Conservation (phyloP, 2,329 filamentous ascomycete species). For the Macrophomina phaseolina region DNA sequence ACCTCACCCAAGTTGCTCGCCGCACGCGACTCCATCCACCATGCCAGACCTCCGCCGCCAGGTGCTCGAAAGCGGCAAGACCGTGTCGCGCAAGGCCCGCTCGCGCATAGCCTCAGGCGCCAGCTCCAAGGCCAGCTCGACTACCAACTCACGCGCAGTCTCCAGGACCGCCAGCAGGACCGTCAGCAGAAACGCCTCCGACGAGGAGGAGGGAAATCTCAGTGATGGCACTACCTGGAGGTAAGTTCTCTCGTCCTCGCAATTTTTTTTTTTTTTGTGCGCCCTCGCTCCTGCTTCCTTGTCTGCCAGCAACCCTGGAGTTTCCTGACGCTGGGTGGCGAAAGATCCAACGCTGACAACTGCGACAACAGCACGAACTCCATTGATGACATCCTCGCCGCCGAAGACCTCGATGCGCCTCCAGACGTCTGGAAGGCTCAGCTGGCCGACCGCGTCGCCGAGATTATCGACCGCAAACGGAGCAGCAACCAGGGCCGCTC, state of each 20-base stretch:
- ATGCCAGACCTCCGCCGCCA: conserved; percentile 72
- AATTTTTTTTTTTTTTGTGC: background rate
- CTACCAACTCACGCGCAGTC: conserved; percentile 61
- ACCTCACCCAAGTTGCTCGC: conserved; percentile 24
- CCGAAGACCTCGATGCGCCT: conserved; percentile 57
- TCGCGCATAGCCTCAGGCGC: conserved; percentile 62
- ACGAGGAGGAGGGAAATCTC: conserved; percentile 66
- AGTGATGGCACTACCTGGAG: conserved; percentile 66
- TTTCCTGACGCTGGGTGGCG: background rate
- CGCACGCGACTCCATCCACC: background rate
- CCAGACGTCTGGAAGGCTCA: conserved; percentile 65
- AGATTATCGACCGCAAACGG: conserved; percentile 78
- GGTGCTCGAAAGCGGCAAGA: conserved; percentile 75
- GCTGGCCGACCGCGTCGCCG: conserved; percentile 69
- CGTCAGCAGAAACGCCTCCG: conserved; percentile 67
- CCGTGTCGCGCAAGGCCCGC: conserved; percentile 70
- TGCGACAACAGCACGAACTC: conserved; percentile 59
- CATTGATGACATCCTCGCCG: conserved; percentile 68
- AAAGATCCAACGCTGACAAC: conserved; percentile 1
- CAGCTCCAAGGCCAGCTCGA: conserved; percentile 64
- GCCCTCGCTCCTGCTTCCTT: background rate
- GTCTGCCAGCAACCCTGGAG: background rate
- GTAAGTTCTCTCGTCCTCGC: conserved; percentile 38
- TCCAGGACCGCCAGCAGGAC: conserved; percentile 57
- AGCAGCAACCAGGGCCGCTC: conserved; percentile 76